Conservation (phyloP, 116 monocot genomes). For the Cymodocea nodosa region DNA sequence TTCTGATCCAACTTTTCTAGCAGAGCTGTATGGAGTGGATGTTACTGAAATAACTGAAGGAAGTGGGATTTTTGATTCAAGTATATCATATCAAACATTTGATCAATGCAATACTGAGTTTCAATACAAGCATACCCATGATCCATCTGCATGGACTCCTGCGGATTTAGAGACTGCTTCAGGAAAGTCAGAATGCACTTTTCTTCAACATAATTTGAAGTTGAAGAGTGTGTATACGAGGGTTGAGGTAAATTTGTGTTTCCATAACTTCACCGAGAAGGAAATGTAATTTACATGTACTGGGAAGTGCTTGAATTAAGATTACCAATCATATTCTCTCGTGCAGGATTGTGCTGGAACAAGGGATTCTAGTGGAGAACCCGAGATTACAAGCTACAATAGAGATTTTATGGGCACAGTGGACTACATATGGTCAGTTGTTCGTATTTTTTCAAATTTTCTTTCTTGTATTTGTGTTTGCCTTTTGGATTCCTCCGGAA, state of each 20-base stretch:
- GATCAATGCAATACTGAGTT: not conserved
- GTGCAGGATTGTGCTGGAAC: slow-evolving; percentile 73
- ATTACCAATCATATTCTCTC: slow-evolving; percentile 4
- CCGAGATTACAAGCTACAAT: slow-evolving; percentile 77
- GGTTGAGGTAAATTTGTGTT: slow-evolving; percentile 46
- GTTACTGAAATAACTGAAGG: slow-evolving; percentile 13
- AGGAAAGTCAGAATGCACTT: slow-evolving; percentile 47
- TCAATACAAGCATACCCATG: slow-evolving; percentile 7
- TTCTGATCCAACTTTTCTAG: slow-evolving; percentile 59
- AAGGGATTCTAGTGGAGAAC: slow-evolving; percentile 67
- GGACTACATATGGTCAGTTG: slow-evolving; percentile 94
- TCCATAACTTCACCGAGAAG: not conserved
- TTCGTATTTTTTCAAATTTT: not conserved
- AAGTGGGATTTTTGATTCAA: not conserved
- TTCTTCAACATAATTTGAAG: slow-evolving; percentile 56
- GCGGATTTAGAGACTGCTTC: slow-evolving; percentile 58
- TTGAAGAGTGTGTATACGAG: slow-evolving; percentile 71
- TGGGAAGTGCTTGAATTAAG: not conserved
- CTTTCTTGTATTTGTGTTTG: not conserved
- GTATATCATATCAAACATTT: slow-evolving; percentile 1
- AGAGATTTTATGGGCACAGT: slow-evolving; percentile 89
- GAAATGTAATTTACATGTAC: not conserved
- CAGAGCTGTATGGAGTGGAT: slow-evolving; percentile 50
- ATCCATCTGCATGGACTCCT: slow-evolving; percentile 70
- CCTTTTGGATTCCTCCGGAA: not conserved